These are phyloP conservation scores for Begonia peltatifolia DNA, from an alignment of 306 rosid species.

Conservation along the genomic window DNA sequence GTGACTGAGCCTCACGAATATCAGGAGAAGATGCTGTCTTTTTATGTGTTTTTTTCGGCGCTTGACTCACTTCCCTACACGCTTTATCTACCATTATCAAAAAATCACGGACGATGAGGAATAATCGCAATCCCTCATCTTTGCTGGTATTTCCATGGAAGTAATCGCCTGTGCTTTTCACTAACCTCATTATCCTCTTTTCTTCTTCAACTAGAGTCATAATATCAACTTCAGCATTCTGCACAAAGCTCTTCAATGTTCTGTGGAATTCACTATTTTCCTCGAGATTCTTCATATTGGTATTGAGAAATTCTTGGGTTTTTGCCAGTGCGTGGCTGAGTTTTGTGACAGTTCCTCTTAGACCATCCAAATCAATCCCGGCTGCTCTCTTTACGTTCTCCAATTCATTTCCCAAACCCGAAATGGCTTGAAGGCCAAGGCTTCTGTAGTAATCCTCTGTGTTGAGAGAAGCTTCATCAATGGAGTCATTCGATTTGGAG, in stretches of 20 bases:
- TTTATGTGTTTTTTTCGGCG: constrained; percentile 30
- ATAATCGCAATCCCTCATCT: constrained; percentile 83
- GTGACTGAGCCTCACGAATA: constrained; percentile 16
- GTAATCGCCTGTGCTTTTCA: constrained; percentile 84
- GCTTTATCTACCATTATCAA: constrained; percentile 69
- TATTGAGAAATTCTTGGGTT: constrained; percentile 39
- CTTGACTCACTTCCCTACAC: constrained; percentile 51
- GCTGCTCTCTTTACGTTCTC: constrained; percentile 84
- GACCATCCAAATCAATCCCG: constrained; percentile 55
- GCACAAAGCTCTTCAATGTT: constrained; percentile 43
- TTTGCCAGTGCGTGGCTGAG: constrained; percentile 47
- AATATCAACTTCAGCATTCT: constrained; percentile 54
- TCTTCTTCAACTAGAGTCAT: constrained; percentile 46
- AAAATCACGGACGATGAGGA: constrained; percentile 64
- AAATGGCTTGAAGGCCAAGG: constrained; percentile 68
- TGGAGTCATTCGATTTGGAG: constrained; percentile 44
- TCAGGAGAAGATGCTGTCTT: constrained; percentile 26
- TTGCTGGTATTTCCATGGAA: constrained; percentile 83
- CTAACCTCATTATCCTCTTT: constrained; percentile 67
- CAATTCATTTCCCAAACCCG: constrained; percentile 53
- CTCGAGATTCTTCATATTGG: constrained; percentile 22
- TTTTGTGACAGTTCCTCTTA: constrained; percentile 65
- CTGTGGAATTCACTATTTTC: constrained; percentile 35
- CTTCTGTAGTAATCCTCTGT: constrained; percentile 47
- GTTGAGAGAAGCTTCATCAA: constrained; percentile 27